Conservation (phyloP, 192 early-diverging fungal species). For the Coemansia sp. region DNA sequence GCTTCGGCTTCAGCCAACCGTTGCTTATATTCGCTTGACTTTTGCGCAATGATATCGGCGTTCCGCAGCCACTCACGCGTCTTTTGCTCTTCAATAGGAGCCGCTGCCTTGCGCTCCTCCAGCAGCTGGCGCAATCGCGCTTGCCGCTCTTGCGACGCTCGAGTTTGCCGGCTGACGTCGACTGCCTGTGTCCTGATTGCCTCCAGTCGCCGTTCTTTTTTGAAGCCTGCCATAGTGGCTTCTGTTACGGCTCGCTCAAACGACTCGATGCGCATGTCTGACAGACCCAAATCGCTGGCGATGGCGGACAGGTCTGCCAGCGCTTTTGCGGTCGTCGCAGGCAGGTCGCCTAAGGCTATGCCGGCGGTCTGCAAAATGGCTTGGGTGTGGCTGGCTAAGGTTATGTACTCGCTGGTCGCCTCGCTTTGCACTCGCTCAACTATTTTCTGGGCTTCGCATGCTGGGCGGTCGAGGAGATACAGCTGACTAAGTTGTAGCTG, state of each 20-base stretch:
- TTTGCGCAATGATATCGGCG: slow-evolving; percentile 34
- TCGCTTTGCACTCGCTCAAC: slow-evolving; percentile 25
- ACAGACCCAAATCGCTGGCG: slow-evolving; percentile 17
- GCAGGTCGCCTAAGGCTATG: slow-evolving; percentile 12
- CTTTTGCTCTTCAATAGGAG: slow-evolving; percentile 49
- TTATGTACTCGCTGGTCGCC: slow-evolving; percentile 31
- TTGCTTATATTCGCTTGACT: slow-evolving; percentile 37
- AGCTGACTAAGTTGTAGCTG: slow-evolving; percentile 26
- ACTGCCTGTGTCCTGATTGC: not conserved
- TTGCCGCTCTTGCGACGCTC: slow-evolving; percentile 29
- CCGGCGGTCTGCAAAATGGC: slow-evolving; percentile 25
- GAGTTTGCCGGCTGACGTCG: not conserved
- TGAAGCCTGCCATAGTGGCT: slow-evolving; percentile 21
- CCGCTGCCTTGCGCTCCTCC: slow-evolving; percentile 11
- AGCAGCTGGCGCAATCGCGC: slow-evolving; percentile 21
- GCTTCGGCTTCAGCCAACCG: slow-evolving; percentile 20
- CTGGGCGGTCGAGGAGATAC: slow-evolving; percentile 4
- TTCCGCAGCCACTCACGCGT: slow-evolving; percentile 53
- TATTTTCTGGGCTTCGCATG: slow-evolving; percentile 4
- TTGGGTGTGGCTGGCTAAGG: slow-evolving; percentile 14
- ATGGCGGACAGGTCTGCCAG: slow-evolving; percentile 25
- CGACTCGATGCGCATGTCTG: slow-evolving; percentile 27
- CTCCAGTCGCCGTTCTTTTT: slow-evolving; percentile 11
- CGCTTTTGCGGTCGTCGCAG: slow-evolving; percentile 19
- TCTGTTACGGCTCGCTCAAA: slow-evolving; percentile 39